Percentiles rank a stretch among this genome's conserved stretches.
phyloP scores from a whole-genome alignment of 1,284 basidiomycete species.

The Ceraceosorus guamensis region DNA sequence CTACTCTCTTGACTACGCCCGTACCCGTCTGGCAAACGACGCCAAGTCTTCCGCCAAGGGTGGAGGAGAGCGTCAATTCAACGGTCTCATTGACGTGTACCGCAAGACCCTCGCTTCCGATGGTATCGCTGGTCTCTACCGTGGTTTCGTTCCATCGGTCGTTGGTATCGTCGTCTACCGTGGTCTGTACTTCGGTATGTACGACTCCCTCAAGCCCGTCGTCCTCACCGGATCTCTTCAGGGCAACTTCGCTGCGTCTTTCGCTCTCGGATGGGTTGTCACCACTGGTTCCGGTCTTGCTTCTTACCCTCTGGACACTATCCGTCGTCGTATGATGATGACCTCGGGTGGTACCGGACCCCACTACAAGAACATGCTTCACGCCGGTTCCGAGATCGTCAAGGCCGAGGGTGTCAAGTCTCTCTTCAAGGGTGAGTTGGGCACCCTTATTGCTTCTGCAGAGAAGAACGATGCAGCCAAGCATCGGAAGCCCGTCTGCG shows the following conservation, averaged over 20 bases:
- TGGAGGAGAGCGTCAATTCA: constrained; percentile 49
- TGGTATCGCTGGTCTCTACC: constrained; percentile 49
- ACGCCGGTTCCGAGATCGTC: constrained; percentile 66
- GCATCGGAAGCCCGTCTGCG: too few relatives aligned
- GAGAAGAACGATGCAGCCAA: too few relatives aligned
- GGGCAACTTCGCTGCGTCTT: constrained; percentile 48
- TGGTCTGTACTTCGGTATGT: constrained; percentile 50
- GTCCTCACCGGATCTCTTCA: constrained; percentile 44
- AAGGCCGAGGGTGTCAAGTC: constrained; percentile 78
- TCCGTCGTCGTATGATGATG: constrained; percentile 50
- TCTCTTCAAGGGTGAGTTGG: constrained; percentile 49
- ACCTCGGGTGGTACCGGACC: constrained; percentile 41
- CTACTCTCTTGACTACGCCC: constrained; percentile 50
- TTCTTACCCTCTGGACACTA: constrained; percentile 49
- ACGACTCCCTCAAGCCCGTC: constrained; percentile 49
- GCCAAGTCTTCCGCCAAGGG: constrained; percentile 48
- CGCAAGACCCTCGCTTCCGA: constrained; percentile 48
- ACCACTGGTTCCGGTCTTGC: constrained; percentile 49
- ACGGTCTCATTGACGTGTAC: constrained; percentile 49
- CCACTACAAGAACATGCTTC: constrained; percentile 53
- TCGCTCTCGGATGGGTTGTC: constrained; percentile 48
- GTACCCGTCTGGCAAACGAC: constrained; percentile 50
- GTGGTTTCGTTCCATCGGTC: constrained; percentile 49
- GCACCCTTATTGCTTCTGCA: too few relatives aligned
- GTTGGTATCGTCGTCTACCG: constrained; percentile 49